phyloP scores from a whole-genome alignment of 1,284 basidiomycete genomes.

The Salmacisia buchloeana region DNA sequence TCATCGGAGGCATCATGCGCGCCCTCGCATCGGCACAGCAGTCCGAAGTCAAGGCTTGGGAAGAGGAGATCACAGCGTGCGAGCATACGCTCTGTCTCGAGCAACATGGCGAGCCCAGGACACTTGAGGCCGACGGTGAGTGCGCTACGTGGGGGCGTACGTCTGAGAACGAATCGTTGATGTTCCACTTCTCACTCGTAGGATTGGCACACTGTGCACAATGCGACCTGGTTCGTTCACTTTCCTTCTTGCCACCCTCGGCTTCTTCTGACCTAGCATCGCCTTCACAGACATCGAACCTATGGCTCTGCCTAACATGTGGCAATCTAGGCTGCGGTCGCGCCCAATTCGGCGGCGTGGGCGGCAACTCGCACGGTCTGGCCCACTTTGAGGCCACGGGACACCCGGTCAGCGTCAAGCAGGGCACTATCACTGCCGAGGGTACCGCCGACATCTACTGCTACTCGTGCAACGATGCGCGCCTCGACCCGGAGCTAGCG shows the following conservation, averaged over 20 bases:
- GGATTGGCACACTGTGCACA: constrained; percentile 26
- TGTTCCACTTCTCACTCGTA: constrained; percentile 3
- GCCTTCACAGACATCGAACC: constrained; percentile 56
- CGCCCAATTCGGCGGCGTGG: constrained; percentile 74
- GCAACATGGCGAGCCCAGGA: constrained; percentile 50
- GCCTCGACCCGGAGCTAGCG: constrained; percentile 71
- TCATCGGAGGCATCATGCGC: constrained; percentile 70
- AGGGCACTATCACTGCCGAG: constrained; percentile 94
- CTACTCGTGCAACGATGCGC: constrained; percentile 83
- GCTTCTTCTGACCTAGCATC: too few relatives aligned
- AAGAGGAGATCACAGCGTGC: constrained; percentile 84
- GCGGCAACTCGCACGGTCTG: constrained; percentile 86
- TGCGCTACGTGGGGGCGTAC: background rate
- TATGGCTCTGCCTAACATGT: constrained; percentile 88
- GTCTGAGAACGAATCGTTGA: background rate
- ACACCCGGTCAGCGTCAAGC: constrained; percentile 83
- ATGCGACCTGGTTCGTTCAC: constrained; percentile 26
- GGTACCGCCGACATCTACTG: constrained; percentile 91
- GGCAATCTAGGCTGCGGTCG: constrained; percentile 92
- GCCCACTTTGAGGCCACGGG: constrained; percentile 70
- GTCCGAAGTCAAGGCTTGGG: constrained; percentile 94
- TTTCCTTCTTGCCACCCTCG: too few relatives aligned
- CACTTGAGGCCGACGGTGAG: constrained; percentile 28
- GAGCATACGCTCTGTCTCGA: constrained; percentile 76
- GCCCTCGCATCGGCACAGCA: constrained; percentile 82